A percentile compares a stretch with the other conserved stretches of the same genome.
These are phyloP conservation scores for Schizophyllum amplum DNA, from an alignment of 1,284 basidiomycete species.

Conservation along the genomic window DNA sequence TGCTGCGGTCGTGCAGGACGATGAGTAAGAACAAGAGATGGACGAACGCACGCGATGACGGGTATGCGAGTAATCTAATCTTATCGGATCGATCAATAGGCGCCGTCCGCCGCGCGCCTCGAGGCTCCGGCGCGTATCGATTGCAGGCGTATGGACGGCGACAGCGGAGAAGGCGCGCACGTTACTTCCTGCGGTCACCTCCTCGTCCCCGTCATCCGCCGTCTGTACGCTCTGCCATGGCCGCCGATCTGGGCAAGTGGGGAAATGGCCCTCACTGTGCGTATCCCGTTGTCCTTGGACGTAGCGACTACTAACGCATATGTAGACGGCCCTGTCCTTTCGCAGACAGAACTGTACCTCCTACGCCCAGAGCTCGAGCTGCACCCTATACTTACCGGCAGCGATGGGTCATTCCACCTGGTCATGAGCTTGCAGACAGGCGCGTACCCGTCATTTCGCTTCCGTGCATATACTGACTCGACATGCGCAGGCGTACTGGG, in stretches of 20 bases:
- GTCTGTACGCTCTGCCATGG: neutral
- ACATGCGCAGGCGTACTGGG: conserved; percentile 39
- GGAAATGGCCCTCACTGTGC: conserved; percentile 15
- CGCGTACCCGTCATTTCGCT: conserved; percentile 19
- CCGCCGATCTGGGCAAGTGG: conserved; percentile 15
- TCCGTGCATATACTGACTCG: neutral
- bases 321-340: conserved; percentile 58
- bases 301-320: neutral
- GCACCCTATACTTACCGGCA: conserved; percentile 58
- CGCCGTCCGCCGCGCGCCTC: neutral
- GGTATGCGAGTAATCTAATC: neutral
- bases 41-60: neutral
- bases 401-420: conserved; percentile 46
- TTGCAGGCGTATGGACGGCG: neutral
- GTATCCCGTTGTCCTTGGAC: conserved; percentile 1
- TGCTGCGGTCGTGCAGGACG: neutral
- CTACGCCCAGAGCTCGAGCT: conserved; percentile 58
- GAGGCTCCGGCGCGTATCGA: neutral
- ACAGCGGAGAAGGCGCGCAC: too few species aligned
- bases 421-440: conserved; percentile 64
- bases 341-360: conserved; percentile 69
- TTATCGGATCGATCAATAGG: neutral
- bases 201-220: too few species aligned
- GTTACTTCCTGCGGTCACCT: neutral
- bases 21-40: neutral